Conservation (phyloP, 345 rosid species). For the Brassica nigra region DNA sequence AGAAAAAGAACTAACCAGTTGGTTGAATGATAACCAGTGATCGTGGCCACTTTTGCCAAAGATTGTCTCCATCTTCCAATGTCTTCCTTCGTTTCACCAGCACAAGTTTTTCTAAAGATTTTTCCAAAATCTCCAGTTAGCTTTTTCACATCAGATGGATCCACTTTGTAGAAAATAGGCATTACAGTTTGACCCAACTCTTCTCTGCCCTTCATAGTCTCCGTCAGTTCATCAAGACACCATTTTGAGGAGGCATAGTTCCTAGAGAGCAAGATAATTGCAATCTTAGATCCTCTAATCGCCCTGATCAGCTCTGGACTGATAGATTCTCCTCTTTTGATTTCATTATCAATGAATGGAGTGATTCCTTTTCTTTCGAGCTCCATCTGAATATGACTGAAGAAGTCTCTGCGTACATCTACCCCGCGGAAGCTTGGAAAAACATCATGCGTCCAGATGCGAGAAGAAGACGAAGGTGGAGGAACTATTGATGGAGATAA, state of each 20-base stretch:
- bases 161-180: not conserved
- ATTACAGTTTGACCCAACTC: slow-evolving; percentile 16
- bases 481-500: not conserved
- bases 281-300: not conserved
- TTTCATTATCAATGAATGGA: not conserved
- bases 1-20: not conserved
- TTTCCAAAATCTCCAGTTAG: not conserved
- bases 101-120: slow-evolving; percentile 3
- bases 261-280: not conserved
- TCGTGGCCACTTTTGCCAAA: not conserved
- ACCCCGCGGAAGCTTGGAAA: slow-evolving; percentile 5
- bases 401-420: slow-evolving; percentile 7
- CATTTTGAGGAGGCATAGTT: slow-evolving; percentile 22
- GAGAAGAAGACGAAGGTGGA: not conserved
- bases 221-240: slow-evolving; percentile 22
- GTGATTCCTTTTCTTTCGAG: slow-evolving; percentile 19
- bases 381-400: slow-evolving; percentile 22
- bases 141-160: slow-evolving; percentile 13
- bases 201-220: slow-evolving; percentile 16
- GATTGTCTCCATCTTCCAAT: slow-evolving; percentile 7
- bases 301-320: not conserved
- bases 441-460: not conserved
- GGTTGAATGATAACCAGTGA: slow-evolving; percentile 7
- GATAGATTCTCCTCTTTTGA: not conserved
- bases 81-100: not conserved